A percentile compares a stretch with the other conserved stretches of the same genome.
Evolutionary conservation across 2,329 filamentous ascomycete genomes (phyloP).

Genomic region (Aspergillus jensenii): DNA sequence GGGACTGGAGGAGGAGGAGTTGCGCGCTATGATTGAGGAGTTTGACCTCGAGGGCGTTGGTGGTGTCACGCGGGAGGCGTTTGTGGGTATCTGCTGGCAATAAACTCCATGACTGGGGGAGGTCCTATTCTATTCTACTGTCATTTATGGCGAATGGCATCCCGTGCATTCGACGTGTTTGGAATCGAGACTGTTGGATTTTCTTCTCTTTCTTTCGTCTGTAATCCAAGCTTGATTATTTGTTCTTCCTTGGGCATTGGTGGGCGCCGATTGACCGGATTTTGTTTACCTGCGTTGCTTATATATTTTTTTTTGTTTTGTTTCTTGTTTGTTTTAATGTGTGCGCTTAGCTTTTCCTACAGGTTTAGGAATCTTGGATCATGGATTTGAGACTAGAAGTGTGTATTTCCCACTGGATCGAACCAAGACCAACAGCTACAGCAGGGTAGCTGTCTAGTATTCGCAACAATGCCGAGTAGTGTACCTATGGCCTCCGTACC

Average conservation of each 20-base stretch:
- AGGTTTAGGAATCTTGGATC: slow-evolving; percentile 8
- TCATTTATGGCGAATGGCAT: neutral
- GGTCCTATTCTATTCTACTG: neutral
- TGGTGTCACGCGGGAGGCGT: slow-evolving; percentile 64
- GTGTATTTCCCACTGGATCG: neutral
- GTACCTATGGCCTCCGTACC: no score
- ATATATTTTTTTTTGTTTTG: neutral
- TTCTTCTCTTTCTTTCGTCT: neutral
- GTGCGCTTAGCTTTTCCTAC: slow-evolving; percentile 5
- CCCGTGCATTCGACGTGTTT: neutral
- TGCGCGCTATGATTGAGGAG: slow-evolving; percentile 95
- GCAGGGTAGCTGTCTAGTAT: no score
- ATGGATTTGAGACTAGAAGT: neutral
- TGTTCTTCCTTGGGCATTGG: slow-evolving; percentile 17
- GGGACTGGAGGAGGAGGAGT: slow-evolving; percentile 86
- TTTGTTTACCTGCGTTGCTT: slow-evolving; percentile 1
- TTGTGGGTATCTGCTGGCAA: slow-evolving; percentile 65
- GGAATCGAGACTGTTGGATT: neutral
- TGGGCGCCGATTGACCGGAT: slow-evolving; percentile 15
- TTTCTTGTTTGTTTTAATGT: slow-evolving; percentile 3
- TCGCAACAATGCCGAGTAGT: no score
- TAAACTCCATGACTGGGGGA: slow-evolving; percentile 22
- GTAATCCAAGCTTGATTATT: neutral
- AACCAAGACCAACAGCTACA: neutral
- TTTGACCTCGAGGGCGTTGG: slow-evolving; percentile 95